Evolutionary conservation across 345 rosid species (phyloP), one percentile per base, ranked within the genome.

Genomic region (Acer negundo): DNA sequence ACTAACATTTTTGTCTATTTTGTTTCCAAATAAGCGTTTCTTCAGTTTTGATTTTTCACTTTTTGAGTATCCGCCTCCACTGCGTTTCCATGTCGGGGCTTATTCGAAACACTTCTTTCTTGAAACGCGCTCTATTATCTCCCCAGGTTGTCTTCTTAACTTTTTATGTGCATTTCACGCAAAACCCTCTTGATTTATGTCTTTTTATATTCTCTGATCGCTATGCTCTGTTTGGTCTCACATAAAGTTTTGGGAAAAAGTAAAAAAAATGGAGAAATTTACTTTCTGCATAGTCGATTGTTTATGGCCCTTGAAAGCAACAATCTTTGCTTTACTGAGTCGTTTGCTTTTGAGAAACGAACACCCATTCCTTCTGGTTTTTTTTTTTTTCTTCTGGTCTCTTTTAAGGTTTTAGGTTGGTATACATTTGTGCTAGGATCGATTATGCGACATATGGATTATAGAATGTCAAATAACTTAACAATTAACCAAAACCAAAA

Each of bases 11-110:
- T 13, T 53, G 17, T 26, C 66, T 46, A 23, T 26, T 56, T 6
- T 24, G 47, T 6, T 28, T 62, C 12, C 40, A 23, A 58, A 20
- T 15, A 26, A n/a, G 44, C 20, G 3, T 38, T 74, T 16, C 11
- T 4, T 61, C 24, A 0, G 20, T 64, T 13, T 67, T 61, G 22
- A 35, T 71, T 55, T 26, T 38, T 17, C n/a, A 59, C 20, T 4
- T 15, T 67, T 59, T 62, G 75, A 24, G 74, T 68, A 12, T 46
- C 62, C 15, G 0, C 6, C 8, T 62, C 10, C 47, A 10, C 22
- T 10, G 70, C 62, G 51, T 81, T 59, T 79, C 71, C 10, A 91
- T 93, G 97, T 91, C 92, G 75, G 80, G 87, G 82, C 84, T 90
- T 78, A 80, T 90, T 79, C 90, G 89, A 67, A 90, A 82, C 75